phyloP scores from a whole-genome alignment of 2,329 filamentous ascomycete species.

The Fusarium mundagurra region DNA sequence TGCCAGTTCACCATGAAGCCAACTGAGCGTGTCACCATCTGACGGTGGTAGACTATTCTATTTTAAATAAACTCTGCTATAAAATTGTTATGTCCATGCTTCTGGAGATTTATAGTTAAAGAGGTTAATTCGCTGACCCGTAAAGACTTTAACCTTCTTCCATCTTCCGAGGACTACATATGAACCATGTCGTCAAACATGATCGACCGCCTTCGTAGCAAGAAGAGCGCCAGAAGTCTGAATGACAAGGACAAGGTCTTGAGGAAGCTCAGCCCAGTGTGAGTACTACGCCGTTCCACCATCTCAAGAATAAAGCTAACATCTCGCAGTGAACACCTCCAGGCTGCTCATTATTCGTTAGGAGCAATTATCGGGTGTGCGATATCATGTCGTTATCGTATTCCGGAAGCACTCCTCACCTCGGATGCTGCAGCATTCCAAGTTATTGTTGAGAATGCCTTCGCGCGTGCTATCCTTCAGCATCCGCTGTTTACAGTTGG shows the following conservation, averaged over 20 bases:
- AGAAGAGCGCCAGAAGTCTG: neutral
- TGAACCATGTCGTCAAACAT: neutral
- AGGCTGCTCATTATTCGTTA: constrained; percentile 1
- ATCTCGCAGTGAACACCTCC: neutral
- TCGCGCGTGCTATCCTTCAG: neutral
- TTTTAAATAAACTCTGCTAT: neutral
- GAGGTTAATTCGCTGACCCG: neutral
- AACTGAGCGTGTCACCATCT: neutral
- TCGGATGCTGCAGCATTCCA: neutral
- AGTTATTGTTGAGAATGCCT: neutral
- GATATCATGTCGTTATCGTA: constrained; percentile 10
- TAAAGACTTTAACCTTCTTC: neutral
- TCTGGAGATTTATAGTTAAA: neutral
- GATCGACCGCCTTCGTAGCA: neutral
- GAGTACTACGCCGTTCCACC: neutral
- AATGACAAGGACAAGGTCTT: neutral
- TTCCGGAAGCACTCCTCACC: neutral
- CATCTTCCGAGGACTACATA: accelerated
- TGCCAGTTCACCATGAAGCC: neutral
- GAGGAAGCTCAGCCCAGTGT: constrained; percentile 22
- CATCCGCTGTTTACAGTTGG: constrained; percentile 12
- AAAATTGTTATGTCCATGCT: neutral
- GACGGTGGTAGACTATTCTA: neutral
- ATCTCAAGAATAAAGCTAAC: neutral
- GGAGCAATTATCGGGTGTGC: neutral